A percentile compares a stretch with the other conserved stretches of the same genome.
These are phyloP conservation scores for Peziza echinospora DNA, from an alignment of 495 filamentous ascomycete genomes.

Conservation along the genomic window DNA sequence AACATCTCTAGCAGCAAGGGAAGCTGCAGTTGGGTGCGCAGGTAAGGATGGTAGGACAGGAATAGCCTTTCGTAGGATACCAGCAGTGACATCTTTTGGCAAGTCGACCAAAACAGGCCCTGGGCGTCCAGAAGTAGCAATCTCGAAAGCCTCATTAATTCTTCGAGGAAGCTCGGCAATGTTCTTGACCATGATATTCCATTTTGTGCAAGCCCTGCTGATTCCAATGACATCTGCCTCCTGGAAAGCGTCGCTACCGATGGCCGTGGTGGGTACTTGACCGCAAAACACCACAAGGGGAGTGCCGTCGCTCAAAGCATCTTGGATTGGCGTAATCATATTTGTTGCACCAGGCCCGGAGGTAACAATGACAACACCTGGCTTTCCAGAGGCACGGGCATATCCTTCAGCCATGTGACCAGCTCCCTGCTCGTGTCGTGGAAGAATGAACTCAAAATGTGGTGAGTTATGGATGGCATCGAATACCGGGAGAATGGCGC, in stretches of 20 bases:
- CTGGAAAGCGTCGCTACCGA: slow-evolving; percentile 64
- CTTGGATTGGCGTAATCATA: slow-evolving; percentile 57
- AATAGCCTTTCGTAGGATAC: slow-evolving; percentile 42
- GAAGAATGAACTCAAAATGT: slow-evolving; percentile 60
- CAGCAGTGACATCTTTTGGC: slow-evolving; percentile 57
- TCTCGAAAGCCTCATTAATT: slow-evolving; percentile 73
- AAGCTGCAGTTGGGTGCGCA: slow-evolving; percentile 45
- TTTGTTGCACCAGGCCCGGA: slow-evolving; percentile 64
- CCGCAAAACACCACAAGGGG: slow-evolving; percentile 60
- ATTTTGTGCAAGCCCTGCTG: slow-evolving; percentile 58
- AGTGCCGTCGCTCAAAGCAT: slow-evolving; percentile 57
- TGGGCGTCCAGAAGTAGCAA: slow-evolving; percentile 51
- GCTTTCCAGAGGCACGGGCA: slow-evolving; percentile 49
- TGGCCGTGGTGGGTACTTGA: slow-evolving; percentile 50
- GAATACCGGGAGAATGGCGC: slow-evolving; percentile 66
- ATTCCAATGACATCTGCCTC: slow-evolving; percentile 62
- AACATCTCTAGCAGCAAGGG: slow-evolving; percentile 37
- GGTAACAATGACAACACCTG: slow-evolving; percentile 58
- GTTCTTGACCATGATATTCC: slow-evolving; percentile 70
- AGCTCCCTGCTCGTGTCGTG: slow-evolving; percentile 59
- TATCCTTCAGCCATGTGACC: slow-evolving; percentile 70
- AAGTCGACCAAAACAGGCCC: slow-evolving; percentile 64
- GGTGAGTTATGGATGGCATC: slow-evolving; percentile 65
- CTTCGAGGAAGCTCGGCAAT: slow-evolving; percentile 53
- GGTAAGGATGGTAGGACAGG: slow-evolving; percentile 43